Conservation (phyloP, 208 protist genomes). For the Eutreptiella sp. region DNA sequence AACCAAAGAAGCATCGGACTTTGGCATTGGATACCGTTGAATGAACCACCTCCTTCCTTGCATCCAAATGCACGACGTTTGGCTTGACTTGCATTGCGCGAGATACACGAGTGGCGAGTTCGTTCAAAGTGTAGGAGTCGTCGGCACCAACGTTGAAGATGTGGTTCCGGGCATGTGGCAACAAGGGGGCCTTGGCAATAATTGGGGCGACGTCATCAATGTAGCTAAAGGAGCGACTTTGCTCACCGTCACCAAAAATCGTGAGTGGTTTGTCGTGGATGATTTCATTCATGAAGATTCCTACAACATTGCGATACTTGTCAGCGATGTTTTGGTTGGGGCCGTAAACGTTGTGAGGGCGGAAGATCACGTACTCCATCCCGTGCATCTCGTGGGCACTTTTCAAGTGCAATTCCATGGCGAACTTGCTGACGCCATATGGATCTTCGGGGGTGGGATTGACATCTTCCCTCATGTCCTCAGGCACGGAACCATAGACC, state of each 20-base stretch:
- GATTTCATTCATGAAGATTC: conserved; percentile 32
- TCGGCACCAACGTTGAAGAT: conserved; percentile 14
- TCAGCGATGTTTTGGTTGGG: conserved; percentile 28
- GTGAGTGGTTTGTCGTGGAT: background rate
- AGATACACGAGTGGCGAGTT: too few relatives aligned
- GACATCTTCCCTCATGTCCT: conserved; percentile 5
- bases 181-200: conserved; percentile 1
- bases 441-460: conserved; percentile 8
- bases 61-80: too few relatives aligned
- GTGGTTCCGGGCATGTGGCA: background rate
- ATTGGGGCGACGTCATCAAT: conserved; percentile 18
- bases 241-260: conserved; percentile 34
- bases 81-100: too few relatives aligned
- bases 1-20: too few relatives aligned
- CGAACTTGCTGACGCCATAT: conserved; percentile 10
- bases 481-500: background rate
- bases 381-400: conserved; percentile 9
- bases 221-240: conserved; percentile 32
- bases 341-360: conserved; percentile 38
- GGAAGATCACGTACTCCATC: conserved; percentile 11
- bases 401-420: conserved; percentile 10
- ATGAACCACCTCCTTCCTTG: too few relatives aligned
- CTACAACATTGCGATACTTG: conserved; percentile 33
- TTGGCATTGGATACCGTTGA: too few relatives aligned
- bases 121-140: too few relatives aligned